Conservation (phyloP, 1,284 basidiomycete genomes). For the Cryptococcus neoformans region DNA sequence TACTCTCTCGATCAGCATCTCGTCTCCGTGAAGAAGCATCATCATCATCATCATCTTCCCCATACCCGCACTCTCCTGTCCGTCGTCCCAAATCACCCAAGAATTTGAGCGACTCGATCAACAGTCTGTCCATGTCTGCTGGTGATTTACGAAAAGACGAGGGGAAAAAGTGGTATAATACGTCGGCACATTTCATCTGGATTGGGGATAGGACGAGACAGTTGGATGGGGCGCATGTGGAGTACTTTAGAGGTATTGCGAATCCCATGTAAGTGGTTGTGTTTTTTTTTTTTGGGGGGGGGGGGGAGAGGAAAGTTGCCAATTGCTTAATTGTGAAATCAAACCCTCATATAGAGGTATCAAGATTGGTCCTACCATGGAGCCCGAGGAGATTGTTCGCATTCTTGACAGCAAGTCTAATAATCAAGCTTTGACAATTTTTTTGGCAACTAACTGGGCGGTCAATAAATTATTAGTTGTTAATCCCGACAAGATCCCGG, state of each 20-base stretch:
- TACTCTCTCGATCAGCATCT: constrained; percentile 27
- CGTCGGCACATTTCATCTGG: constrained; percentile 91
- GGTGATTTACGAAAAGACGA: constrained; percentile 3
- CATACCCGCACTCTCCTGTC: constrained; percentile 26
- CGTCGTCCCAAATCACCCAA: constrained; percentile 15
- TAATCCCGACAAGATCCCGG: constrained; percentile 77
- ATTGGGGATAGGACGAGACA: constrained; percentile 96
- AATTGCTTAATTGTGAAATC: constrained; percentile 1
- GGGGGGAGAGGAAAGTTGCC: background rate
- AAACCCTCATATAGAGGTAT: constrained; percentile 57
- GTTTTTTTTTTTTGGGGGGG: too few relatives aligned
- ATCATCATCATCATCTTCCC: constrained; percentile 2
- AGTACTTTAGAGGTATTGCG: constrained; percentile 90
- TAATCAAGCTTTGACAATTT: background rate
- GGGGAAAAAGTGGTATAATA: constrained; percentile 40
- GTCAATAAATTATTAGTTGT: constrained; percentile 57
- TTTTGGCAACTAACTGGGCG: background rate
- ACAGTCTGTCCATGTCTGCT: constrained; percentile 8
- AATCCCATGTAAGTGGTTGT: constrained; percentile 68
- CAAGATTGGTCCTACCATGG: constrained; percentile 91
- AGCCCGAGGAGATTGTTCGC: constrained; percentile 70
- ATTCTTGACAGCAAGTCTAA: constrained; percentile 67
- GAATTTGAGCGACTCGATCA: constrained; percentile 3
- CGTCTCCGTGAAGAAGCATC: constrained; percentile 8
- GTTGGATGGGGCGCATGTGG: constrained; percentile 87